phyloP scores from a whole-genome alignment of 345 rosid genomes.

The Gossypium ekmanianum region DNA sequence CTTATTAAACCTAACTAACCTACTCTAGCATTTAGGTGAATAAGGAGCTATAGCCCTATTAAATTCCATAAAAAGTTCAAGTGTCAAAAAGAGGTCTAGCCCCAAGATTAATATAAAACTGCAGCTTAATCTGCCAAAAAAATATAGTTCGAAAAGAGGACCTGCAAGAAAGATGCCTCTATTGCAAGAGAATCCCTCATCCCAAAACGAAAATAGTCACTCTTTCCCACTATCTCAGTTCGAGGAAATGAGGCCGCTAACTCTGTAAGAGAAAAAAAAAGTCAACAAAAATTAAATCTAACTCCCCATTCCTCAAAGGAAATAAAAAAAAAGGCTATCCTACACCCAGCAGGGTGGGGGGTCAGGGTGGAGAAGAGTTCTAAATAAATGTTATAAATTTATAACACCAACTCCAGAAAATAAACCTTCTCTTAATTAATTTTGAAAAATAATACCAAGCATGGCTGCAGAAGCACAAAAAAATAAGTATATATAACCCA shows the following conservation, averaged over 20 bases:
- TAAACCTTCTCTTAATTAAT: neutral
- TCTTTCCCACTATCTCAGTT: conserved; percentile 79
- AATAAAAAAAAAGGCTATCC: neutral
- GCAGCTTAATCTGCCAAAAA: conserved; percentile 6
- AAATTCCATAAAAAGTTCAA: conserved; percentile 5
- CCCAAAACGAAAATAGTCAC: conserved; percentile 90
- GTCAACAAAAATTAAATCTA: neutral
- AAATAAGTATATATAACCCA: neutral
- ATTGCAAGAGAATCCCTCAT: conserved; percentile 97
- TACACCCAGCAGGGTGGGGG: neutral
- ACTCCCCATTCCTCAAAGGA: neutral
- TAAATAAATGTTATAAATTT: neutral
- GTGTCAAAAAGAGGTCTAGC: neutral
- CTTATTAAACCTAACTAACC: conserved; percentile 2
- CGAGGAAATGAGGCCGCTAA: conserved; percentile 83
- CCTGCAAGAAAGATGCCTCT: conserved; percentile 97
- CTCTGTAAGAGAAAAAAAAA: conserved; percentile 41
- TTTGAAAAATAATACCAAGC: neutral
- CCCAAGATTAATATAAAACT: conserved; percentile 14
- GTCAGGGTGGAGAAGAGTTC: no score
- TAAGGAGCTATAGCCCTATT: neutral
- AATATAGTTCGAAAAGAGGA: conserved; percentile 22
- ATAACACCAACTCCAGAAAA: neutral
- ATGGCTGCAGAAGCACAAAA: neutral
- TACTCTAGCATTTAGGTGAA: neutral